Evolutionary conservation across 805 yeast species (phyloP).

Genomic region (Saturnispora serradocipensis): DNA sequence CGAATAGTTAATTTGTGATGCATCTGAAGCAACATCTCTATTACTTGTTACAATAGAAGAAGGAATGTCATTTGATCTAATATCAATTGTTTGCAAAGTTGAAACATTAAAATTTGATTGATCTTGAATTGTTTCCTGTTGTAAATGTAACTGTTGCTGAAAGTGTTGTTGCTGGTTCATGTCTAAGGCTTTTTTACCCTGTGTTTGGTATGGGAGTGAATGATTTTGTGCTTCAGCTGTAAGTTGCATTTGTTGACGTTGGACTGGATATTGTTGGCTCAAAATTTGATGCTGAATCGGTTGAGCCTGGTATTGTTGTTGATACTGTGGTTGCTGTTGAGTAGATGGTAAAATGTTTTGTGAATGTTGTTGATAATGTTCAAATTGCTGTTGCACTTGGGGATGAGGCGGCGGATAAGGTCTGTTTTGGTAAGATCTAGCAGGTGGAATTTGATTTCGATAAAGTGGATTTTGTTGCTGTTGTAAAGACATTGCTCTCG

Average conservation of each 20-base stretch:
- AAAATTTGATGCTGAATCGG: neutral
- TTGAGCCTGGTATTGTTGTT: neutral
- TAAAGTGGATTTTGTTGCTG: neutral
- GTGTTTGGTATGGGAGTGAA: neutral
- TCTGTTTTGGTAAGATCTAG: neutral
- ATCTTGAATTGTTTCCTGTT: neutral
- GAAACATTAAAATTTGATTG: neutral
- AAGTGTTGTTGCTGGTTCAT: neutral
- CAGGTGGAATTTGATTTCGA: neutral
- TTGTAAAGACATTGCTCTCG: slow-evolving; percentile 22
- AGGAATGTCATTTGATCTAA: neutral
- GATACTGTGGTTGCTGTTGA: neutral
- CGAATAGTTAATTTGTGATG: neutral
- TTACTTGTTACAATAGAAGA: neutral
- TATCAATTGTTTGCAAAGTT: neutral
- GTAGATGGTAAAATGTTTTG: neutral
- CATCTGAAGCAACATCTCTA: neutral
- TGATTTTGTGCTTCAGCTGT: neutral
- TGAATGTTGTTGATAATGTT: neutral
- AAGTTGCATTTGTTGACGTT: neutral
- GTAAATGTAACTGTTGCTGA: neutral
- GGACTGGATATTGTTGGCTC: neutral
- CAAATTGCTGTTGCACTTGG: neutral
- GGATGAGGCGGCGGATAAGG: neutral
- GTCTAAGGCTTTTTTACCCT: neutral